Conservation (phyloP, 208 protist species). For the Novymonas esmeraldas region DNA sequence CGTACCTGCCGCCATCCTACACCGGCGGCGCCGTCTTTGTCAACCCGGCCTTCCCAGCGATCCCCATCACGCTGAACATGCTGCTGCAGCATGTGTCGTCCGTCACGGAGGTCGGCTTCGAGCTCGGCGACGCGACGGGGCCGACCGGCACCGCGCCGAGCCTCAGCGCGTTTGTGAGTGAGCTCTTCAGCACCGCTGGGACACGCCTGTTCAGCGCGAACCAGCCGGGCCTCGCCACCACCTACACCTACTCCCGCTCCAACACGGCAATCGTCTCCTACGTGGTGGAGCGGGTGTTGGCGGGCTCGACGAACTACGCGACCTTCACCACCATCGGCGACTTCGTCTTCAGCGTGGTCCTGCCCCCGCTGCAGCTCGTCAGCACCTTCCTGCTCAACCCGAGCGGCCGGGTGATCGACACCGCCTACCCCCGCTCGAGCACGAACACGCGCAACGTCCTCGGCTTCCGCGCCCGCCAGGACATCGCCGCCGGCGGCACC, state of each 20-base stretch:
- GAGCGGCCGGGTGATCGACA: constrained; percentile 8
- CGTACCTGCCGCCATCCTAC: constrained; percentile 43
- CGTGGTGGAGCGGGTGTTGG: constrained; percentile 52
- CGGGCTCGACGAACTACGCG: constrained; percentile 2
- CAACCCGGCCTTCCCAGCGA: constrained; percentile 24
- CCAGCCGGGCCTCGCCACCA: constrained; percentile 22
- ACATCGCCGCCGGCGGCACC: constrained; percentile 24
- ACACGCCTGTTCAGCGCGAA: constrained; percentile 14
- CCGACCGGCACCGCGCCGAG: constrained; percentile 18
- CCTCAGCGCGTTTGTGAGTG: constrained; percentile 38
- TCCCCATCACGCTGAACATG: constrained; percentile 57
- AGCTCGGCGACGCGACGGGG: constrained; percentile 2
- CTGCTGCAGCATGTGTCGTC: constrained; percentile 66
- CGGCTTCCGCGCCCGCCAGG: constrained; percentile 30
- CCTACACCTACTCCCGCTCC: constrained; percentile 46
- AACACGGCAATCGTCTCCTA: constrained; percentile 66
- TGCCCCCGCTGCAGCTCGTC: constrained; percentile 45
- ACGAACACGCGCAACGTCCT: constrained; percentile 3
- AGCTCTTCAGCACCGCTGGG: constrained; percentile 27
- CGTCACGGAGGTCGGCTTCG: constrained; percentile 44
- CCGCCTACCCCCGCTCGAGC: constrained; percentile 28
- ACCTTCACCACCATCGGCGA: constrained; percentile 24
- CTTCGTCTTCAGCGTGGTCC: constrained; percentile 44
- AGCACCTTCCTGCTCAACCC: constrained; percentile 54
- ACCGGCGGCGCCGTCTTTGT: constrained; percentile 6